Conservation (phyloP, 441 rosid genomes). For the Gossypium gossypioides region DNA sequence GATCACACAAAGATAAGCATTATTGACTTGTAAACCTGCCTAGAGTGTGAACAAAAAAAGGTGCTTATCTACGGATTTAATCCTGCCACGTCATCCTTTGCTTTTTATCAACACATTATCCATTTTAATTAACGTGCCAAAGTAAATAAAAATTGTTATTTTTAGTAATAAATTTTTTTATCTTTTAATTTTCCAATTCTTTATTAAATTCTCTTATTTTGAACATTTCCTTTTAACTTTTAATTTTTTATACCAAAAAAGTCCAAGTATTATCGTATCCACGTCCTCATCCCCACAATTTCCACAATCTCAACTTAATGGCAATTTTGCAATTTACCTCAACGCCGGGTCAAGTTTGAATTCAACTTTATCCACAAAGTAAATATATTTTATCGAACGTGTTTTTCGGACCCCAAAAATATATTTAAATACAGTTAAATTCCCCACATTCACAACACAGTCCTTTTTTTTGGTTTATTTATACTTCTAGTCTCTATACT, state of each 20-base stretch:
- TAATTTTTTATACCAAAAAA: not conserved
- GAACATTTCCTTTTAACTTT: not conserved
- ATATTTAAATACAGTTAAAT: slow-evolving; percentile 45
- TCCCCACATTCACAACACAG: slow-evolving; percentile 14
- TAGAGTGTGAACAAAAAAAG: not conserved
- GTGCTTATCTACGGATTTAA: not conserved
- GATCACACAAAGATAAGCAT: not conserved
- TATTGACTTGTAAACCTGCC: not conserved
- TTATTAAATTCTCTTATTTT: not conserved
- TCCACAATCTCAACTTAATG: not conserved
- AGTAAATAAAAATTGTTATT: not conserved
- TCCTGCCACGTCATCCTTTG: not conserved
- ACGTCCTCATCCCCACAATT: not conserved
- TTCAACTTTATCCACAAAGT: not conserved
- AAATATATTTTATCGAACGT: not conserved
- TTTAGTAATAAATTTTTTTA: not conserved
- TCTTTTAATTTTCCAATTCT: not conserved
- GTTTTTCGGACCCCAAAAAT: slow-evolving; percentile 38
- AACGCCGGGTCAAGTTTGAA: not conserved
- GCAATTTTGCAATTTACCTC: not conserved
- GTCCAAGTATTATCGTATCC: not conserved
- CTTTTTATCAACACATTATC: not conserved
- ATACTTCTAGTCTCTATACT: no score
- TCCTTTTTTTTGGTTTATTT: not conserved
- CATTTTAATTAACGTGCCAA: not conserved